phyloP scores from a whole-genome alignment of 2,329 filamentous ascomycete species.

The Scleromitrula shiraiana region DNA sequence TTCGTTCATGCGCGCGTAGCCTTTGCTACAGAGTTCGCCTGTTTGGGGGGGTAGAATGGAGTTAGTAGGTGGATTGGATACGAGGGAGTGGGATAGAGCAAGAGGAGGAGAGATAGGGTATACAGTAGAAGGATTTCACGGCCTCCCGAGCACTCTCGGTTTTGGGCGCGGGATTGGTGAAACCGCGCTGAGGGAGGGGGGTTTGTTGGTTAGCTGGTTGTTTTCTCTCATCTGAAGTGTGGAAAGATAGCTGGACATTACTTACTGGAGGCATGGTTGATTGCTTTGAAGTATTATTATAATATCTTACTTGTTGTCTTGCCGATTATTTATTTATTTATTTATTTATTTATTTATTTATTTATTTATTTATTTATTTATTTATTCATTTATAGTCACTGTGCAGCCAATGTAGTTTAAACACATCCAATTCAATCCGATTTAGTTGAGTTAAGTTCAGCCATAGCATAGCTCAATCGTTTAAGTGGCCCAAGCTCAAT shows the following conservation, averaged over 20 bases:
- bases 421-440: not conserved
- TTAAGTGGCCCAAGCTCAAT: slow-evolving; percentile 18
- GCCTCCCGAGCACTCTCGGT: slow-evolving; percentile 65
- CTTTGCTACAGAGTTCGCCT: slow-evolving; percentile 80
- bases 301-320: not conserved
- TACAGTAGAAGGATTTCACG: slow-evolving; percentile 71
- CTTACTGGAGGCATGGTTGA: slow-evolving; percentile 51
- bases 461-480: too few relatives aligned
- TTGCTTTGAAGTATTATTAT: slow-evolving; percentile 14
- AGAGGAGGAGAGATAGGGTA: too few relatives aligned
- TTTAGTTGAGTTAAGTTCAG: slow-evolving; percentile 16
- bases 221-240: not conserved
- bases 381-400: not conserved
- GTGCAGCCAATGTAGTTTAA: not conserved
- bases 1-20: slow-evolving; percentile 90
- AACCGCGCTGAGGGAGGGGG: slow-evolving; percentile 37
- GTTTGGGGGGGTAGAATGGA: too few relatives aligned
- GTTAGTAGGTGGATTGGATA: not conserved
- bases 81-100: not conserved
- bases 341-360: too few relatives aligned
- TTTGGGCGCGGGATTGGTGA: slow-evolving; percentile 39
- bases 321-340: not conserved
- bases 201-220: not conserved
- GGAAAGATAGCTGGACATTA: not conserved
- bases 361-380: not conserved